Evolutionary conservation across 805 yeast species (phyloP), one percentile per base, ranked within the genome.

Genomic region (Ogataea angusta): DNA sequence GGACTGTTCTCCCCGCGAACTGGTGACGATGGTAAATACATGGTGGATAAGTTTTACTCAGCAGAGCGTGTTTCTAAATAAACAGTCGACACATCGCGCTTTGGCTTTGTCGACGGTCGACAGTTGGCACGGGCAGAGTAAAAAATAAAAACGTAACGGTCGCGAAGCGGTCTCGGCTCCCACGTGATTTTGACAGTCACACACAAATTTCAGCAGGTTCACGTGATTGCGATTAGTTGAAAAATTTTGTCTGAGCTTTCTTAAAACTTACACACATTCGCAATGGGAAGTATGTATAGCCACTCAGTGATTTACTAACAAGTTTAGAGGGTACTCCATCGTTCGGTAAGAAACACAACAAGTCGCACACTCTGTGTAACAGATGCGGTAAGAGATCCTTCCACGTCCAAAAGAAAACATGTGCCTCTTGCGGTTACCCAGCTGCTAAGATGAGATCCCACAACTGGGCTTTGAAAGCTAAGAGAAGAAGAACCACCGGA

Each of bases 401-500:
- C 95, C 98, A 93, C 80, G 76, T 84, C 72, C 99, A 93, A 81
- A 93, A 91, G 95, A 86, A 87, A 83, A 88, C 96, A 66, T 93
- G 99, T 80, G 72, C 98, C 72, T 75, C 93, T 60, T 93, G 99
- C 80, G 99, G 99, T 68, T 93, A 93, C 85, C 99, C 99, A 78
- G 88, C 98, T 68, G 98, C 98, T 65, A 93, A 93, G 81, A 72
- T 85, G 76, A 90, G 99, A 86, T 82, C 88, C 67, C 85, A 76
- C 95, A 93, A 93, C 96, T 93, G 99, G 99, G 96, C 95, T 73
- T 75, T 76, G 60, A 93, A 93, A 85, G 96, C 97, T 69, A 87
- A 90, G 85, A 89, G 99, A 88, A 89, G 99, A 87, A 85, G 85
- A 75, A 93, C 99, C 62, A 90, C 97, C 63, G 99, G 99, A 81